Evolutionary conservation across 345 rosid genomes (phyloP).

Genomic region (Hibiscus mutabilis): DNA sequence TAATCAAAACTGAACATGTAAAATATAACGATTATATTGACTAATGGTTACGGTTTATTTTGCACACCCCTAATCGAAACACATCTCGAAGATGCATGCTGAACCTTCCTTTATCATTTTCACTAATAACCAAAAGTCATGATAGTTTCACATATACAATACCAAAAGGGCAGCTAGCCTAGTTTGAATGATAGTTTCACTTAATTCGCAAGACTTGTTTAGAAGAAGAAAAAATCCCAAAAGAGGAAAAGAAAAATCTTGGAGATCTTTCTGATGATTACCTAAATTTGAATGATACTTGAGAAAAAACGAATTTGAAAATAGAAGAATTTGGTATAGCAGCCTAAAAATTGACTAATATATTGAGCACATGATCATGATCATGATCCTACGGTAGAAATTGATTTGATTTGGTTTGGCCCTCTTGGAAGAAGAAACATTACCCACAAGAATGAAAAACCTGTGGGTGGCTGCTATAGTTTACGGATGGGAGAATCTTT

Average conservation of each 20-base stretch:
- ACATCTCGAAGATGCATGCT: not conserved
- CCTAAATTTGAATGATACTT: slow-evolving; percentile 24
- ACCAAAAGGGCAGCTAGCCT: not conserved
- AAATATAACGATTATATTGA: no score
- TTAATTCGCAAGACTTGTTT: slow-evolving; percentile 21
- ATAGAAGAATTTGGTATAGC: not conserved
- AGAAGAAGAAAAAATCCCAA: not conserved
- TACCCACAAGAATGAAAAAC: slow-evolving; percentile 2
- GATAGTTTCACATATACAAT: not conserved
- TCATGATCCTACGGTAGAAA: slow-evolving; percentile 18
- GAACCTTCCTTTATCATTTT: not conserved
- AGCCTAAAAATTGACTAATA: slow-evolving; percentile 13
- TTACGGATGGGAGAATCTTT: slow-evolving; percentile 15
- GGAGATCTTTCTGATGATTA: slow-evolving; percentile 24
- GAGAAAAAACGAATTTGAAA: not conserved
- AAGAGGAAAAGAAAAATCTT: slow-evolving; percentile 19
- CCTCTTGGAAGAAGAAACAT: slow-evolving; percentile 17
- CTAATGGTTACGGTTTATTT: no score
- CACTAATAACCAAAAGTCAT: not conserved
- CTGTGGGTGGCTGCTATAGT: slow-evolving; percentile 19
- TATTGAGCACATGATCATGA: slow-evolving; percentile 20
- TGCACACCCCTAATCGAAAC: not conserved
- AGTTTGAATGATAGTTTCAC: no score
- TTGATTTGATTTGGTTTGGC: slow-evolving; percentile 10
- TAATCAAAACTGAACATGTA: no score